Evolutionary conservation across 148 eudicot genomes (phyloP).

Genomic region (Chenopodium quinoa): DNA sequence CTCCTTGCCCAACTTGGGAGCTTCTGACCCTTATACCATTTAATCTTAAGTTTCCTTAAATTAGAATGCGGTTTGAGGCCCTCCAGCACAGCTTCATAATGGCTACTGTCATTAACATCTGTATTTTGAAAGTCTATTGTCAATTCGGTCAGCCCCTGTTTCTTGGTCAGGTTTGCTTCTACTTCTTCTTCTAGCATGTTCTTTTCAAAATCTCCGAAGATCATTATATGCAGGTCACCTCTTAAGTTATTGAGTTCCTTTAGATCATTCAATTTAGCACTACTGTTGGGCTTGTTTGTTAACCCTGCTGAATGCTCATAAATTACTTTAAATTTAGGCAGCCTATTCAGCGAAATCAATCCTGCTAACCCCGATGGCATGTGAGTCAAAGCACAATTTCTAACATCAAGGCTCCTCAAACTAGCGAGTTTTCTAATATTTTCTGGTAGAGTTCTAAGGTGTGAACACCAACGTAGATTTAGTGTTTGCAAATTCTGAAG

Average conservation of each 20-base stretch:
- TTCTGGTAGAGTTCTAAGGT: too few relatives aligned
- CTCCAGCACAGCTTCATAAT: too few relatives aligned
- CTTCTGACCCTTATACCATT: too few relatives aligned
- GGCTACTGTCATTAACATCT: too few relatives aligned
- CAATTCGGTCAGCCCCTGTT: neutral
- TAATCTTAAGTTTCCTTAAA: too few relatives aligned
- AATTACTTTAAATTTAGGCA: neutral
- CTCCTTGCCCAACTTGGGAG: too few relatives aligned
- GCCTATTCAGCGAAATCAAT: constrained; percentile 7
- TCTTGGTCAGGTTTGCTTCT: neutral
- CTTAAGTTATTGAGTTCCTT: constrained; percentile 6
- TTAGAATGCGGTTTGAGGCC: too few relatives aligned
- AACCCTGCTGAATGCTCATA: too few relatives aligned
- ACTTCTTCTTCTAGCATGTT: constrained; percentile 14
- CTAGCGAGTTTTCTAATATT: neutral
- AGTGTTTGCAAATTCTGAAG: too few relatives aligned
- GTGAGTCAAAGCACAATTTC: neutral
- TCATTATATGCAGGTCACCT: neutral
- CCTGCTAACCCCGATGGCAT: constrained; percentile 13
- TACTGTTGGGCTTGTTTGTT: too few relatives aligned
- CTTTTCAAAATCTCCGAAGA: neutral
- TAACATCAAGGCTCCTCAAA: constrained; percentile 6
- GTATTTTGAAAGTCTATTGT: too few relatives aligned
- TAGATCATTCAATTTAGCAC: constrained; percentile 2
- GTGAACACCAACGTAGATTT: too few relatives aligned